These are phyloP conservation scores for Linderina pennispora DNA, from an alignment of 192 early-diverging fungal species.

Conservation along the genomic window DNA sequence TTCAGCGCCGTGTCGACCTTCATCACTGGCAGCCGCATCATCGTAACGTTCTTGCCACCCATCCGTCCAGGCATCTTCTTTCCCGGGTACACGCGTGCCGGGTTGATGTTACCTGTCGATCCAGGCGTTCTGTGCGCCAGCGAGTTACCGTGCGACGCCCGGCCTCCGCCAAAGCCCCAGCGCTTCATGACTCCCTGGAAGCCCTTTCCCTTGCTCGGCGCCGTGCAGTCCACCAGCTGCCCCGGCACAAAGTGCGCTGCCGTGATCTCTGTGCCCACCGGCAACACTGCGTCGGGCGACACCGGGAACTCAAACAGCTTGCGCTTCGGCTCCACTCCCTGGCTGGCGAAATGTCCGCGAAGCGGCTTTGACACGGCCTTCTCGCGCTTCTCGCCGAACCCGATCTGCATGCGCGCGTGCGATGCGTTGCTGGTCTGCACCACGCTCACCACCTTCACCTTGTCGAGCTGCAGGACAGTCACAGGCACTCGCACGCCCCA, in stretches of 20 bases:
- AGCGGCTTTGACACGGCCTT: conserved; percentile 67
- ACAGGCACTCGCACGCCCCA: conserved; percentile 87
- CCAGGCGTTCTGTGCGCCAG: conserved; percentile 81
- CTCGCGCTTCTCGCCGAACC: conserved; percentile 51
- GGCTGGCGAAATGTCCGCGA: conserved; percentile 66
- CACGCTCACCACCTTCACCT: conserved; percentile 63
- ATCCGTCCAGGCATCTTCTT: conserved; percentile 98
- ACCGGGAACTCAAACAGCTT: conserved; percentile 80
- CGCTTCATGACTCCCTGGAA: conserved; percentile 98
- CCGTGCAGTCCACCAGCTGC: conserved; percentile 89
- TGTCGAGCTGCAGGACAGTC: conserved; percentile 72
- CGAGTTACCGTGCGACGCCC: conserved; percentile 93
- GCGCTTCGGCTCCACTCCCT: conserved; percentile 69
- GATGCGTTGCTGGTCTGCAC: conserved; percentile 31
- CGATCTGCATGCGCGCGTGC: conserved; percentile 56
- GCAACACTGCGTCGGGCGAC: conserved; percentile 73
- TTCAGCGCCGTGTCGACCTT: conserved; percentile 84
- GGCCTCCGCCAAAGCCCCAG: conserved; percentile 84
- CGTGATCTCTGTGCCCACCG: conserved; percentile 55
- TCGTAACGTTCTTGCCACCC: conserved; percentile 78
- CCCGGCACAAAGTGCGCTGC: conserved; percentile 93
- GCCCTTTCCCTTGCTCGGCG: conserved; percentile 85
- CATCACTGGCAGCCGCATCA: conserved; percentile 75
- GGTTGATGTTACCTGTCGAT: conserved; percentile 82
- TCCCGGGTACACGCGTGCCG: conserved; percentile 88